Conservation (phyloP, 2,329 filamentous ascomycete species). For the Apiospora kogelbergensis region DNA sequence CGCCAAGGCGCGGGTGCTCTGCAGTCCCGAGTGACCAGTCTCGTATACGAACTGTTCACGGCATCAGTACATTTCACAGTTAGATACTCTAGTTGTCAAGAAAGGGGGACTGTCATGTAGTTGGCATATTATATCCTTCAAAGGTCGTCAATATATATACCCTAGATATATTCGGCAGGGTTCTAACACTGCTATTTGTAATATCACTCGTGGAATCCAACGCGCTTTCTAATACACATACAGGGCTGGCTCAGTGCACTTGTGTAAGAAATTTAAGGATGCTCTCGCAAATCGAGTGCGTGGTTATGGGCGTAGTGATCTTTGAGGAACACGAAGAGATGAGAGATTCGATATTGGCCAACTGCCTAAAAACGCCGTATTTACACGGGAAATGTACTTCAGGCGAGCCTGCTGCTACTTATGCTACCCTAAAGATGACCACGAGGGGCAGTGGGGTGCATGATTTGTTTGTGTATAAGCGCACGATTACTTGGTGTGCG, state of each 20-base stretch:
- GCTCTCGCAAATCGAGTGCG: neutral
- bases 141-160: neutral
- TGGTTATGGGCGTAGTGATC: too few relatives aligned
- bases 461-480: constrained; percentile 2
- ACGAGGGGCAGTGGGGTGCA: constrained; percentile 4
- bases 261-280: neutral
- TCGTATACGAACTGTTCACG: neutral
- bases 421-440: constrained; percentile 5
- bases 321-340: too few relatives aligned
- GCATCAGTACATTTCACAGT: neutral
- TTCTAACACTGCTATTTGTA: neutral
- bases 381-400: neutral
- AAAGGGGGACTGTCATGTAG: neutral
- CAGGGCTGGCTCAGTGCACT: neutral
- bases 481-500: neutral
- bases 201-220: neutral
- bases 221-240: neutral
- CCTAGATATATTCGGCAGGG: neutral
- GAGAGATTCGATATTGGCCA: too few relatives aligned
- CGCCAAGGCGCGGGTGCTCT: constrained; percentile 65
- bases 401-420: neutral
- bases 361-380: too few relatives aligned
- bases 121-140: neutral
- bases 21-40: constrained; percentile 44
- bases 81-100: neutral